These are phyloP conservation scores for Lactarius tabidus DNA, from an alignment of 768 basidiomycete species.

Conservation along the genomic window DNA sequence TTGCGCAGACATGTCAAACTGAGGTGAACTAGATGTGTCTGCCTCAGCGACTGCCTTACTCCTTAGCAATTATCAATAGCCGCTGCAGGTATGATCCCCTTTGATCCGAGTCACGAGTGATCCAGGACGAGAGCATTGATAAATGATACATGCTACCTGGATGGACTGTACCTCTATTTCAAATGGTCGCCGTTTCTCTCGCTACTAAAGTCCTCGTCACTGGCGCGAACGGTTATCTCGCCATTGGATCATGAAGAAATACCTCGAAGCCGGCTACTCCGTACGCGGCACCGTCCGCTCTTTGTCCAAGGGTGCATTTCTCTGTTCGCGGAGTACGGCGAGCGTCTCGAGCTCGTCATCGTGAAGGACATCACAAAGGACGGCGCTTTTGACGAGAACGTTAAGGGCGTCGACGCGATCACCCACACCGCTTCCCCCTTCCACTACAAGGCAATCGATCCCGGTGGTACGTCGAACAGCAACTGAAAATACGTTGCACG, in stretches of 20 bases:
- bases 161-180: neutral
- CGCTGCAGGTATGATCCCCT: neutral
- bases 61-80: neutral
- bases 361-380: slow-evolving; percentile 66
- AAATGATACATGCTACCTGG: neutral
- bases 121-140: neutral
- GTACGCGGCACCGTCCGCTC: slow-evolving; percentile 68
- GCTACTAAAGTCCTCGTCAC: slow-evolving; percentile 47
- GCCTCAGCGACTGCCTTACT: neutral
- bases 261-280: slow-evolving; percentile 58
- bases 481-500: neutral
- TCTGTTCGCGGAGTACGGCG: slow-evolving; percentile 54
- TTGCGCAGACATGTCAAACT: too few species aligned
- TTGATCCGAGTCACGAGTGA: neutral
- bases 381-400: slow-evolving; percentile 71
- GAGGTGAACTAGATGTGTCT: neutral
- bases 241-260: slow-evolving; percentile 51
- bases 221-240: slow-evolving; percentile 61
- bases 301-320: slow-evolving; percentile 51
- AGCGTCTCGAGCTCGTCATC: slow-evolving; percentile 58
- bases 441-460: slow-evolving; percentile 42
- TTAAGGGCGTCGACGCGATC: slow-evolving; percentile 71
- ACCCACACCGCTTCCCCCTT: slow-evolving; percentile 67
- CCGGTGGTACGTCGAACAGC: slow-evolving; percentile 28
- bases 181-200: slow-evolving; percentile 36